These are phyloP conservation scores for Annulohypoxylon nitens DNA, from an alignment of 495 filamentous ascomycete species.

Conservation along the genomic window DNA sequence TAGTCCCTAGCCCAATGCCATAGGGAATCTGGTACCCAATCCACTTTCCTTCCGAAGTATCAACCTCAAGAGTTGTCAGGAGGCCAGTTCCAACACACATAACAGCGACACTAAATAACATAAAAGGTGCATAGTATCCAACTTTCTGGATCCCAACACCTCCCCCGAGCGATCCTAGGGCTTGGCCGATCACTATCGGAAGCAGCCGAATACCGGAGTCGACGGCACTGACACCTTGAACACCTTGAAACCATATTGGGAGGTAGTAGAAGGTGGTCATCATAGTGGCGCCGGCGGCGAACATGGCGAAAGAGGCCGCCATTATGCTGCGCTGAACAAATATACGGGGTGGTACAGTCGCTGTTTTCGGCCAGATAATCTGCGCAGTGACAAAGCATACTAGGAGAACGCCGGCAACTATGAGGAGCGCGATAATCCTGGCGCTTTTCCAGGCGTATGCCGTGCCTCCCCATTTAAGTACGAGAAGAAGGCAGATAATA, in stretches of 20 bases:
- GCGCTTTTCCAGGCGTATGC: too few species aligned
- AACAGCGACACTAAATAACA: conserved; percentile 49
- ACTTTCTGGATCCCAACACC: conserved; percentile 1
- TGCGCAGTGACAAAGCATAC: too few species aligned
- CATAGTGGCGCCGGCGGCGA: not conserved
- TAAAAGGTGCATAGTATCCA: conserved; percentile 55
- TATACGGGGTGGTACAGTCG: conserved; percentile 54
- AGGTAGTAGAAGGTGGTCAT: conserved; percentile 70
- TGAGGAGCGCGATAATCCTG: too few species aligned
- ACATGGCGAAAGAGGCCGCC: too few species aligned
- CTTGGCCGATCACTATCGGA: conserved; percentile 59
- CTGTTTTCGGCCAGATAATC: too few species aligned
- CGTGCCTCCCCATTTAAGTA: too few species aligned
- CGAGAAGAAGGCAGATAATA: too few species aligned
- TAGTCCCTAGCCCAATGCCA: conserved; percentile 68
- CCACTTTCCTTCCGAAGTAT: conserved; percentile 59
- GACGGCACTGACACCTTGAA: conserved; percentile 60
- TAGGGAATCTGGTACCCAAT: conserved; percentile 73
- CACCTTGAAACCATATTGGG: conserved; percentile 73
- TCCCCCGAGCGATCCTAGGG: conserved; percentile 37
- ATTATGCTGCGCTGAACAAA: conserved; percentile 54
- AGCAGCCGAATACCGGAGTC: conserved; percentile 66
- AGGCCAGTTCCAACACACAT: conserved; percentile 40
- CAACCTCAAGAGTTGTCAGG: conserved; percentile 63
- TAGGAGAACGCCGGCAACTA: too few species aligned